Evolutionary conservation across 2,329 filamentous ascomycete species (phyloP), one percentile per base, ranked within the genome.

Genomic region (Trichoderma koningiopsis): DNA sequence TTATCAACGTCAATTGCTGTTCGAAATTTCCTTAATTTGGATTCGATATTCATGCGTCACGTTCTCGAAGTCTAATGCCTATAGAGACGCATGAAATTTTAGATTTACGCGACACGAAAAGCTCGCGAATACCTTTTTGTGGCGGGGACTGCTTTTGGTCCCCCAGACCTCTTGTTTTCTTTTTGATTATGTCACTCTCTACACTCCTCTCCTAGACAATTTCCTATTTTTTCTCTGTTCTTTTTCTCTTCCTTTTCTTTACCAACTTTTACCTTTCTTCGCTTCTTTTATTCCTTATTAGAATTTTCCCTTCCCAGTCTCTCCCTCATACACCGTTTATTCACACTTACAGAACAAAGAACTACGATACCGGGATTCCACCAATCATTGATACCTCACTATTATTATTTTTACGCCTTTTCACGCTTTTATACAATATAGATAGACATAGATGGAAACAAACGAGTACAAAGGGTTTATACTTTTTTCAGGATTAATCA

Each of bases 1-100:
- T 31, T 40, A 65, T 19, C 22, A 43, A 52, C 33, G 27, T 31
- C 52, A 57, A 11, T 59, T 64, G 40, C 40, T 64, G 84, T 88
- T 58, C 55, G n/a, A 66, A 11, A 22, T 47, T 66, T 49, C 63
- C 55, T 66, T 59, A 49, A 16, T 47, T 33, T 66, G 37, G 55
- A 58, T 66, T 66, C 63, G 63, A 66, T 66, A 49, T 22, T 58
- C 63, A 66, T 66, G 63, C 63, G 63, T 66, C 63, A 66, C 40
- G 63, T 58, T 49, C 35, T 66, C 40, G 63, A 66, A 58, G 55
- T 58, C 29, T 59, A 66, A 66, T 66, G 55, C 55, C 63, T 55
- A 66, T 66, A 66, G 40, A 66, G 63, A 66, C 63, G 63, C 63
- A 66, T 66, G 63, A 66, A 66, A 22, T 35, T 43, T 43, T 66